These are phyloP conservation scores for Nigrospora oryzae DNA, from an alignment of 2,329 filamentous ascomycete genomes.

Conservation along the genomic window DNA sequence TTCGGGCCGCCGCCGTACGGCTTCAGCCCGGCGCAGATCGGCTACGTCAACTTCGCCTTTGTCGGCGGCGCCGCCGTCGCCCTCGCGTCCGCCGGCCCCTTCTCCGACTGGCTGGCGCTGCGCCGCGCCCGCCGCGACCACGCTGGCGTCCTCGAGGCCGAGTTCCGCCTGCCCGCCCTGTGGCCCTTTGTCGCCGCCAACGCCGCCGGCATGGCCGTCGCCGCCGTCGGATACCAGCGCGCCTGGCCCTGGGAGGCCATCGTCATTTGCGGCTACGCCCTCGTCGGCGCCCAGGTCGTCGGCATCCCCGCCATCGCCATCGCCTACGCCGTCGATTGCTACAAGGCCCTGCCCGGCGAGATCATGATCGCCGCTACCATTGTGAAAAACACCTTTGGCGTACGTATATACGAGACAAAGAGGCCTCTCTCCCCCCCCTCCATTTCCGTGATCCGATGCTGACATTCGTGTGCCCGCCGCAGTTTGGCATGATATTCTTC, in stretches of 20 bases:
- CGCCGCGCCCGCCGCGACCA: conserved; percentile 26
- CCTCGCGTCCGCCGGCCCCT: conserved; percentile 28
- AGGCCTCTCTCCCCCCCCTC: too few species aligned
- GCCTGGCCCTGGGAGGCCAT: conserved; percentile 37
- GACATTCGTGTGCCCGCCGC: background rate
- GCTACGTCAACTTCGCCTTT: conserved; percentile 38
- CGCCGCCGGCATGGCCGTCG: conserved; percentile 34
- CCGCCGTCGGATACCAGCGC: conserved; percentile 34
- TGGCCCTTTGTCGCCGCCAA: conserved; percentile 32
- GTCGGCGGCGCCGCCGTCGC: conserved; percentile 29
- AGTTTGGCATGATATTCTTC: conserved; percentile 23
- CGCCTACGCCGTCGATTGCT: conserved; percentile 51
- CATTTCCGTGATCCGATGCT: background rate
- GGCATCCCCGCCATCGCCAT: conserved; percentile 49
- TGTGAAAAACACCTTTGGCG: conserved; percentile 47
- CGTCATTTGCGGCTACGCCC: conserved; percentile 33
- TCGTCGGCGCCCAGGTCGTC: conserved; percentile 19
- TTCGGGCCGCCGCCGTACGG: conserved; percentile 34
- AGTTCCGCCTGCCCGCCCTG: conserved; percentile 33
- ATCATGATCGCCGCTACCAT: conserved; percentile 55
- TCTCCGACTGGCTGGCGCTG: conserved; percentile 32
- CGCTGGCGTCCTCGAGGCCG: conserved; percentile 31
- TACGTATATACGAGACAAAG: conserved; percentile 9
- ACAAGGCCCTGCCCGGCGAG: conserved; percentile 52
- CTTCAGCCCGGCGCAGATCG: conserved; percentile 32